A percentile compares a stretch with the other conserved stretches of the same genome.
Evolutionary conservation across 2,329 filamentous ascomycete genomes (phyloP).

Genomic region (Nakataea oryzae): DNA sequence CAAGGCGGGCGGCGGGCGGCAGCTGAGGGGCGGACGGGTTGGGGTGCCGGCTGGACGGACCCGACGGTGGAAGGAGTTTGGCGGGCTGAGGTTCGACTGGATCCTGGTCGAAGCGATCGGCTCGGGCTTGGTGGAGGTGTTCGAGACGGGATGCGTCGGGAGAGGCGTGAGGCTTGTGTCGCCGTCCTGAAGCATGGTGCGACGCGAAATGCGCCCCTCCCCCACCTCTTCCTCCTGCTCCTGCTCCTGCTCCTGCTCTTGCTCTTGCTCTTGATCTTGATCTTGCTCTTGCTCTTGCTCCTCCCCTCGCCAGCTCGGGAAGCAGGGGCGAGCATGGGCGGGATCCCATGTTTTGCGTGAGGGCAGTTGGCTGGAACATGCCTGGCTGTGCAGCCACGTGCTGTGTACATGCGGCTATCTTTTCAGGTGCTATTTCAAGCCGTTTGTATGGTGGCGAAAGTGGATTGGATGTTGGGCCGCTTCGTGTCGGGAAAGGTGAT

Average conservation of each 20-base stretch:
- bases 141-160: conserved; percentile 66
- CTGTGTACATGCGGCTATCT: not conserved
- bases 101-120: conserved; percentile 61
- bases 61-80: conserved; percentile 60
- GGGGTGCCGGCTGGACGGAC: conserved; percentile 51
- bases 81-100: conserved; percentile 62
- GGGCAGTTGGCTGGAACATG: not conserved
- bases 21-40: conserved; percentile 41
- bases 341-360: not conserved
- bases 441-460: not conserved
- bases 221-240: no score
- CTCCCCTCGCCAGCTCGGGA: no score
- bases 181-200: not conserved
- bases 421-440: not conserved
- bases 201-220: not conserved
- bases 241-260: no score
- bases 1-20: conserved; percentile 28
- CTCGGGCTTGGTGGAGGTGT: conserved; percentile 59
- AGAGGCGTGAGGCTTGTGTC: conserved; percentile 40
- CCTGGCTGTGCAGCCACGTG: not conserved
- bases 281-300: no score
- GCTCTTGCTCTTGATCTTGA: no score
- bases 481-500: not conserved
- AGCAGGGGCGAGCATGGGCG: not conserved
- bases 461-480: not conserved